Percentiles rank a stretch among this genome's conserved stretches.
Conservation (phyloP, 2,329 filamentous ascomycete genomes). For the Colletotrichum theobromicola region DNA sequence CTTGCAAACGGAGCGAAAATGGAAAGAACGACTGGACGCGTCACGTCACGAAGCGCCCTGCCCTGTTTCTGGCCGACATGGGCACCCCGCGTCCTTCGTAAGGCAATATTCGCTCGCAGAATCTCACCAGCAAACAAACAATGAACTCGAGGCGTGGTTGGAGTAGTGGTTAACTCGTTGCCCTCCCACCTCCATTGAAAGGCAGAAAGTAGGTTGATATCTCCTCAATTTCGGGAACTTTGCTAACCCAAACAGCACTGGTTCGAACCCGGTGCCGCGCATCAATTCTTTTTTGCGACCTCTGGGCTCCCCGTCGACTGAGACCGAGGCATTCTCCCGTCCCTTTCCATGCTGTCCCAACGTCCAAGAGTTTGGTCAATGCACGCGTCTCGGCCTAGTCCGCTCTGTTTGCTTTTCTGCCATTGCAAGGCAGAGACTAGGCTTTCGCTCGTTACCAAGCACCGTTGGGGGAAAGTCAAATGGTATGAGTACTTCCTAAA, state of each 20-base stretch:
- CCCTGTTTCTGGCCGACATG: not conserved
- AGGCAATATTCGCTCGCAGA: too few relatives aligned
- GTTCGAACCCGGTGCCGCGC: slow-evolving; percentile 20
- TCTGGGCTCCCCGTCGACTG: too few relatives aligned
- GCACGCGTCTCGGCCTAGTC: not conserved
- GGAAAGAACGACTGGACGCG: not conserved
- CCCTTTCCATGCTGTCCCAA: not conserved
- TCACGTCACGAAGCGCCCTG: not conserved
- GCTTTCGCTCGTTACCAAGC: not conserved
- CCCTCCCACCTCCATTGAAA: slow-evolving; percentile 9
- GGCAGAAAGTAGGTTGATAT: slow-evolving; percentile 13
- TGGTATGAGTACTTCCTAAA: not conserved
- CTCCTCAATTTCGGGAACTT: not conserved
- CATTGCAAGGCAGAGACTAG: not conserved
- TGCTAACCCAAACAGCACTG: not conserved
- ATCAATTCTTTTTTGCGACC: not conserved
- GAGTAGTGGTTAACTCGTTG: slow-evolving; percentile 22
- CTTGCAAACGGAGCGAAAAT: not conserved
- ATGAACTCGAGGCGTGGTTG: not conserved
- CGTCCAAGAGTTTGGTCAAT: not conserved
- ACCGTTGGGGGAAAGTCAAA: not conserved
- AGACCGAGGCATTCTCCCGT: not conserved
- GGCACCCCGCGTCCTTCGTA: not conserved
- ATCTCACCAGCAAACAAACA: not conserved
- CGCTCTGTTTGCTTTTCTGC: not conserved